phyloP scores from a whole-genome alignment of 2,329 filamentous ascomycete species.

The Fusarium coicis region DNA sequence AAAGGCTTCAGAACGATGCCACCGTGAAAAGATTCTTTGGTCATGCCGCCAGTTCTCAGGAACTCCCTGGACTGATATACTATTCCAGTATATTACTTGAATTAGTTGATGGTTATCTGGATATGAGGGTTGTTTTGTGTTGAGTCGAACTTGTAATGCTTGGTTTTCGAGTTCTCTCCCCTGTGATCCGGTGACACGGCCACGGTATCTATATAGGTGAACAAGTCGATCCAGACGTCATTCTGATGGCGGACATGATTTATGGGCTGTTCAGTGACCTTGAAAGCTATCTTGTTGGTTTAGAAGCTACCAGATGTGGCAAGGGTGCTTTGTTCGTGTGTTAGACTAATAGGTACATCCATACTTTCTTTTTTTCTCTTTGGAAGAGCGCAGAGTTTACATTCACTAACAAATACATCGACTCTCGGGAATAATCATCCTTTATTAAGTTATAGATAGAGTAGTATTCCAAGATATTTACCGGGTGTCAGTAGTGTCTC shows the following conservation, averaged over 20 bases:
- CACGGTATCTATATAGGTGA: background rate
- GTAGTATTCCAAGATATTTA: background rate
- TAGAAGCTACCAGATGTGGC: too few relatives aligned
- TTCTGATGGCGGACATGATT: background rate
- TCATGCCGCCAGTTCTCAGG: background rate
- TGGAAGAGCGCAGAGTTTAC: background rate
- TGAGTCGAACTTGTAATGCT: background rate
- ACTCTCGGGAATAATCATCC: background rate
- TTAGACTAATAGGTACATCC: too few relatives aligned
- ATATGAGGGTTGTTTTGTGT: fast-evolving
- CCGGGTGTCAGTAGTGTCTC: background rate
- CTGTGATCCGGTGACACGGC: background rate
- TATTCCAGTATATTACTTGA: background rate
- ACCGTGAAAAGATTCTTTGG: background rate
- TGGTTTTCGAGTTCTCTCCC: background rate
- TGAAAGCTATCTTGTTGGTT: background rate
- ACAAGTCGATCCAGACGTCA: background rate
- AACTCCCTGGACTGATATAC: too few relatives aligned
- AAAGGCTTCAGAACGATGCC: background rate
- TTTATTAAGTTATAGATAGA: background rate
- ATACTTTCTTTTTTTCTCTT: too few relatives aligned
- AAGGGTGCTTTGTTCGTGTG: too few relatives aligned
- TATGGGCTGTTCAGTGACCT: background rate
- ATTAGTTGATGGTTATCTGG: background rate
- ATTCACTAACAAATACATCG: background rate